Conservation (phyloP, 108 stramenopile species). For the Thalassiosira profunda region DNA sequence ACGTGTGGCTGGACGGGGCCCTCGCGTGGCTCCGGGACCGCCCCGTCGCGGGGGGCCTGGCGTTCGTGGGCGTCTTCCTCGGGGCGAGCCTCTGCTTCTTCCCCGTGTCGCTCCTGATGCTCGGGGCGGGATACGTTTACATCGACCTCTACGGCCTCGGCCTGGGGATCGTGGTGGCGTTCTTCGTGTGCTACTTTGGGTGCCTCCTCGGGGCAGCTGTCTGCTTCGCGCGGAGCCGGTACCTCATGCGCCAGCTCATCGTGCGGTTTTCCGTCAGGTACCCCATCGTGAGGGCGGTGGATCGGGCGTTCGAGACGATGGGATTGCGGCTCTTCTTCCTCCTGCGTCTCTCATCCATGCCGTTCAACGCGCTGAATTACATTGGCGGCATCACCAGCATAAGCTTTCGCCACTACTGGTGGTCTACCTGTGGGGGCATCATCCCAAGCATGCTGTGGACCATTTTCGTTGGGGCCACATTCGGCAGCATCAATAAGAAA, state of each 20-base stretch:
- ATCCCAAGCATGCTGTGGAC: slow-evolving; percentile 40
- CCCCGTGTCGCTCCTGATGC: slow-evolving; percentile 23
- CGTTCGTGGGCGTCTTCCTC: slow-evolving; percentile 32
- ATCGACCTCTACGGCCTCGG: slow-evolving; percentile 37
- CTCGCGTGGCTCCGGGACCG: slow-evolving; percentile 17
- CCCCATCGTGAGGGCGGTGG: slow-evolving; percentile 50
- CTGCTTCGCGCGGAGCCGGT: slow-evolving; percentile 42
- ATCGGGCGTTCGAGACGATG: slow-evolving; percentile 44
- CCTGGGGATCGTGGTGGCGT: slow-evolving; percentile 30
- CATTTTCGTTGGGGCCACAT: slow-evolving; percentile 45
- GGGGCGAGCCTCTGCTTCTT: slow-evolving; percentile 39
- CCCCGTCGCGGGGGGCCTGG: slow-evolving; percentile 29
- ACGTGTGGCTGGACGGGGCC: too few species aligned
- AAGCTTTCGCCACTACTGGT: slow-evolving; percentile 26
- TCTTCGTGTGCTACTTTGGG: slow-evolving; percentile 37
- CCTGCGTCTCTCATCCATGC: slow-evolving; percentile 44
- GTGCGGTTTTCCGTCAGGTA: slow-evolving; percentile 33
- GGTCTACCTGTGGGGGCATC: slow-evolving; percentile 40
- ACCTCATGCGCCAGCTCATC: slow-evolving; percentile 45
- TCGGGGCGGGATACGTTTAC: slow-evolving; percentile 48
- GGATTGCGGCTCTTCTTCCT: slow-evolving; percentile 49
- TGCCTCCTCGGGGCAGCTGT: slow-evolving; percentile 37
- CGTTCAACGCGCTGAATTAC: slow-evolving; percentile 55
- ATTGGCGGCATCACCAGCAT: slow-evolving; percentile 51
- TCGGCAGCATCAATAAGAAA: slow-evolving; percentile 13